phyloP scores from a whole-genome alignment of 768 basidiomycete genomes.

The Suillus spraguei region DNA sequence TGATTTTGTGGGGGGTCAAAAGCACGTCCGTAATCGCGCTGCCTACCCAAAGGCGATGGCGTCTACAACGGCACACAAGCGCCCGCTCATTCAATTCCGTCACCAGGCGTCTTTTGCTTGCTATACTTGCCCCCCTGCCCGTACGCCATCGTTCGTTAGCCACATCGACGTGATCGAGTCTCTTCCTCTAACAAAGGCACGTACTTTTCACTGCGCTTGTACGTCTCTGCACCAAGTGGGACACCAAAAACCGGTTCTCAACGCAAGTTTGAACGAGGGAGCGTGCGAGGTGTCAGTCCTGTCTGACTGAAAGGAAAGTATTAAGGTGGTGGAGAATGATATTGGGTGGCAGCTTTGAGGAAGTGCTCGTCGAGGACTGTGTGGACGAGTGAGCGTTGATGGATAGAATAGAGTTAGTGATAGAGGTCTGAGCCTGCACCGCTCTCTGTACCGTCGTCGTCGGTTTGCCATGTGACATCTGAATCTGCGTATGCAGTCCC shows the following conservation, averaged over 20 bases:
- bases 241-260: background rate
- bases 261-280: background rate
- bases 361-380: background rate
- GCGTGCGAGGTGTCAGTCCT: background rate
- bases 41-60: background rate
- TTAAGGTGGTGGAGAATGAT: conserved; percentile 3
- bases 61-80: background rate
- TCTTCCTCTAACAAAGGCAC: background rate
- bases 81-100: background rate
- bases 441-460: background rate
- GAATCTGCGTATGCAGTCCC: background rate
- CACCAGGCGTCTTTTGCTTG: background rate
- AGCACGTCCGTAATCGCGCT: background rate
- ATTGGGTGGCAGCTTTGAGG: background rate
- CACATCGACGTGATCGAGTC: conserved; percentile 1
- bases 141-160: background rate
- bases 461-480: background rate
- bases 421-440: background rate
- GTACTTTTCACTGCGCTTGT: background rate
- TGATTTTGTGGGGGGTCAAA: background rate
- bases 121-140: background rate
- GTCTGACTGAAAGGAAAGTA: conserved; percentile 1
- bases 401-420: background rate
- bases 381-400: background rate
- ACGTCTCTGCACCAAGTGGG: background rate